Percentiles rank a stretch among this genome's conserved stretches.
These are phyloP conservation scores for Pelargonium myrrhifolium DNA, from an alignment of 441 rosid species.

Conservation along the genomic window DNA sequence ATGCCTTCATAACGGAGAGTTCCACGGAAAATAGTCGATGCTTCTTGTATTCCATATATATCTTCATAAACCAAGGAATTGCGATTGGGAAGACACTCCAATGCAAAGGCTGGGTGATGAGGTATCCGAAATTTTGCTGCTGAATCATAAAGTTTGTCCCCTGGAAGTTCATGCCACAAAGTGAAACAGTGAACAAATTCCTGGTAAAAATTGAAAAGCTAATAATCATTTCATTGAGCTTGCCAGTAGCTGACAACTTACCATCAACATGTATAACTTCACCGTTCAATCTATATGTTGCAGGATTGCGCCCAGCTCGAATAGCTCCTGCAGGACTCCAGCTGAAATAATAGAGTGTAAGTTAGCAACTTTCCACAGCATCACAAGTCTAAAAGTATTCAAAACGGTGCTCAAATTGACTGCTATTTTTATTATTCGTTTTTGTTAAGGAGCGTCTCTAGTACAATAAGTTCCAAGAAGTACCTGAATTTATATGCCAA, in stretches of 20 bases:
- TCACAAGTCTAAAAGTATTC: not conserved
- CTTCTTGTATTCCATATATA: conserved; percentile 73
- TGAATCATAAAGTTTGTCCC: conserved; percentile 70
- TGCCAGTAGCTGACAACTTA: conserved; percentile 22
- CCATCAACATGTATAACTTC: conserved; percentile 59
- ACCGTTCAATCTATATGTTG: conserved; percentile 50
- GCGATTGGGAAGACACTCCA: conserved; percentile 87
- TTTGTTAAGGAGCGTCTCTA: no score
- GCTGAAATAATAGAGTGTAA: conserved; percentile 36
- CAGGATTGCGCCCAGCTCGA: conserved; percentile 71
- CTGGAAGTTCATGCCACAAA: conserved; percentile 31
- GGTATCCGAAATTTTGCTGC: conserved; percentile 51
- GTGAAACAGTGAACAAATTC: conserved; percentile 10
- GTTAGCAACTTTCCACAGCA: conserved; percentile 13
- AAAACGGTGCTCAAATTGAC: not conserved
- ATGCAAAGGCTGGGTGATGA: conserved; percentile 86
- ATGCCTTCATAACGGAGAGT: conserved; percentile 91
- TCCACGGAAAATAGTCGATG: conserved; percentile 82
- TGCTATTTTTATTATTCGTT: no score
- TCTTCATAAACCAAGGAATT: conserved; percentile 73
- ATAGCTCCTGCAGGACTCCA: conserved; percentile 98
- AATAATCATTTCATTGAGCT: not conserved
- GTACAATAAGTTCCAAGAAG: conserved; percentile 5
- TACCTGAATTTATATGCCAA: conserved; percentile 92
- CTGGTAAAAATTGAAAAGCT: no score